Evolutionary conservation across 257 asterid species (phyloP).

Genomic region (Galeopsis tetrahit): DNA sequence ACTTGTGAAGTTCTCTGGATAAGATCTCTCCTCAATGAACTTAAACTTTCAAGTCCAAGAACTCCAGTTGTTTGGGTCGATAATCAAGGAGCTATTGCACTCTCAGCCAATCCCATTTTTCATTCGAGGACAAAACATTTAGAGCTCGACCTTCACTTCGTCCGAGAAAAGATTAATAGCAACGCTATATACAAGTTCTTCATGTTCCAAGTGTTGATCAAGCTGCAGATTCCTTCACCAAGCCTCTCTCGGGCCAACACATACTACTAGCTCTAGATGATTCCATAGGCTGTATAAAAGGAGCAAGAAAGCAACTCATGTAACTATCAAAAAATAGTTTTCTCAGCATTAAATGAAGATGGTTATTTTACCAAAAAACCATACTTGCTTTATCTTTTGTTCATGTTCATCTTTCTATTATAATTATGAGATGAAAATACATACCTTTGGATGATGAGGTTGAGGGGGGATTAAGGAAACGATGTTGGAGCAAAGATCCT

Average conservation of each 20-base stretch:
- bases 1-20: no score
- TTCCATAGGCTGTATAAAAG: no score
- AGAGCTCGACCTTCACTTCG: background rate
- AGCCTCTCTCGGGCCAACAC: background rate
- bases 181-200: background rate
- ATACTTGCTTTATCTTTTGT: no score
- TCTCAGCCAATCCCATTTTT: background rate
- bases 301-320: no score
- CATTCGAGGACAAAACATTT: background rate
- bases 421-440: no score
- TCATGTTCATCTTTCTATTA: no score
- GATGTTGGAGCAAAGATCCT: constrained; percentile 34
- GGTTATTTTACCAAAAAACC: no score
- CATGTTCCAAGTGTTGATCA: background rate
- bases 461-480: constrained; percentile 41
- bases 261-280: no score
- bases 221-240: background rate
- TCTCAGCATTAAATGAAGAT: no score
- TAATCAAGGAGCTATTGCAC: background rate
- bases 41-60: no score
- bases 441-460: background rate
- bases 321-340: no score
- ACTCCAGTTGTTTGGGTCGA: background rate
- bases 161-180: background rate
- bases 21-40: no score